Conservation (phyloP, 805 yeast genomes). For the Candida morakotiae region DNA sequence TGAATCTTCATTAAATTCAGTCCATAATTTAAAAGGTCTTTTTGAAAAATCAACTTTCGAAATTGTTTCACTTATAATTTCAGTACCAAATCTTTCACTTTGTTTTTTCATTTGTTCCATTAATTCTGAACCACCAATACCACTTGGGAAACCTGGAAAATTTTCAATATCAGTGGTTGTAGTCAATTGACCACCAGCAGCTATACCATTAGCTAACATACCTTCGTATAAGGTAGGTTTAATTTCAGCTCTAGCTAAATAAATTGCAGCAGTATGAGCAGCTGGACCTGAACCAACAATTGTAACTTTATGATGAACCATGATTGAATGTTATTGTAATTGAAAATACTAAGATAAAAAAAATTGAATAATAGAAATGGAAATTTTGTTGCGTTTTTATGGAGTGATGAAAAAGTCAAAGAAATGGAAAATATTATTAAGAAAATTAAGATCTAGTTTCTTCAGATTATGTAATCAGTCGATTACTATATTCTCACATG, state of each 20-base stretch:
- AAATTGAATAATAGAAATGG: not conserved
- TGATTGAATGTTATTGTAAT: conserved; percentile 23
- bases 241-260: conserved; percentile 93
- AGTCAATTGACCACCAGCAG: conserved; percentile 98
- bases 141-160: conserved; percentile 98
- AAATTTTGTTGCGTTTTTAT: not conserved
- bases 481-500: no score
- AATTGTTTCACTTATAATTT: conserved; percentile 91
- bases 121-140: conserved; percentile 78
- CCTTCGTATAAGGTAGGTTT: conserved; percentile 94
- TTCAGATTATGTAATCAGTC: not conserved
- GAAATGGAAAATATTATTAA: not conserved
- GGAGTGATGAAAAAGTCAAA: no score
- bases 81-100: conserved; percentile 84
- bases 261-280: conserved; percentile 98
- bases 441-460: not conserved
- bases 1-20: conserved; percentile 89
- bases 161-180: conserved; percentile 98
- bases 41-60: conserved; percentile 84
- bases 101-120: conserved; percentile 95
- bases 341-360: not conserved
- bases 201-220: conserved; percentile 93
- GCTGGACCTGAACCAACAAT: conserved; percentile 98
- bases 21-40: conserved; percentile 95
- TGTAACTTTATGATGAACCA: conserved; percentile 82